These are phyloP conservation scores for Penicillium sp. DNA, from an alignment of 2,329 filamentous ascomycete species.

Conservation along the genomic window DNA sequence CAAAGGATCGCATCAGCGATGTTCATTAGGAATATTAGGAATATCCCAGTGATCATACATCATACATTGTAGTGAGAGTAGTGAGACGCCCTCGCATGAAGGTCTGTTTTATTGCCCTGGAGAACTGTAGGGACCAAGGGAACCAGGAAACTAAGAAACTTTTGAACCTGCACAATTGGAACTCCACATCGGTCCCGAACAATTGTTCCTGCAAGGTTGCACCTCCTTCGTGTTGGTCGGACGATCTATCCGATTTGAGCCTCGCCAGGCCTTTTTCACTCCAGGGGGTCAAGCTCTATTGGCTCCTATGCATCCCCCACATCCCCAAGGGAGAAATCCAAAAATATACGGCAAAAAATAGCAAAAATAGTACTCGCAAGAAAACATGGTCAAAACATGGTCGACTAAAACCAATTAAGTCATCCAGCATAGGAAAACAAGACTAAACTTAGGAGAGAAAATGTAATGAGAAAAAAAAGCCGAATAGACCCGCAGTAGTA, in stretches of 20 bases:
- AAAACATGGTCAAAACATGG: neutral
- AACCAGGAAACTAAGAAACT: slow-evolving; percentile 1
- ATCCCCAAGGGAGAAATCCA: slow-evolving; percentile 17
- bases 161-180: neutral
- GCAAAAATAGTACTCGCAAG: neutral
- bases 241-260: slow-evolving; percentile 4
- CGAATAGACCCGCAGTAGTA: neutral
- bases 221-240: slow-evolving; percentile 20
- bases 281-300: slow-evolving; percentile 17
- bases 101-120: slow-evolving; percentile 8
- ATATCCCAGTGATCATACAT: slow-evolving; percentile 5
- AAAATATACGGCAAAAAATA: slow-evolving; percentile 1
- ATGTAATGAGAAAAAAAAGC: neutral
- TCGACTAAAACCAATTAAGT: neutral
- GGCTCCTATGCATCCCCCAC: slow-evolving; percentile 17
- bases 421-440: neutral
- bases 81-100: slow-evolving; percentile 16
- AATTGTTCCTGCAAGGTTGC: slow-evolving; percentile 15
- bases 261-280: slow-evolving; percentile 5
- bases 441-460: neutral
- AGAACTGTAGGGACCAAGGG: neutral
- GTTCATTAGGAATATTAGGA: too few species aligned
- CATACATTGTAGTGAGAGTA: slow-evolving; percentile 1
- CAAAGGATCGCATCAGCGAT: slow-evolving; percentile 3
- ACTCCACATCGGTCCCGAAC: slow-evolving; percentile 1